Evolutionary conservation across 1,284 basidiomycete genomes (phyloP), one percentile per base, ranked within the genome.

Genomic region (Rhodotorula sp.): DNA sequence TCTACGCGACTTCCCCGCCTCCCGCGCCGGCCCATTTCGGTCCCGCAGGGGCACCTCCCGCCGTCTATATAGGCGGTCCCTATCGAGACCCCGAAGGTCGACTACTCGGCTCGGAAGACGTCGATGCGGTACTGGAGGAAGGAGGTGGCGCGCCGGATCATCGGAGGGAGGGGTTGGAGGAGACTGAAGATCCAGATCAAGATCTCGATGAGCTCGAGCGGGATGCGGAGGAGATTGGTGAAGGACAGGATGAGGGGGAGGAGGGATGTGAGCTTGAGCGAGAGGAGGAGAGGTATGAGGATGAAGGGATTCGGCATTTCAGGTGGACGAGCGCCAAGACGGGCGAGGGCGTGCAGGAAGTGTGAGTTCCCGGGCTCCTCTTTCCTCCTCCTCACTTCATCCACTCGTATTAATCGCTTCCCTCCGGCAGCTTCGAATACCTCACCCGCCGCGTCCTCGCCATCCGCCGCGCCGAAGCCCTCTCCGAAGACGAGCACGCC

Each of bases 261-360:
- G 31, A 48, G 39, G 20, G 46, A 39, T 47, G 26, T 59, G 58
- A 56, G 26, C 26, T 56, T 0, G 54, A 56, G 26, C 14, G 16
- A 18, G 54, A 64, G 46, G 62, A 62, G 29, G 57, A 65, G 14
- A 58, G 67, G 48, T 74, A 65, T 47, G 65, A 46, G 48, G 46
- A 52, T 43, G 70, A 74, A 43, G 77, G 73, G 20, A 68, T 79
- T 39, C 72, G 71, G 63, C 69, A 73, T 29, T 79, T 79, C 51
- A 34, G 54, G 62, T 34, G 67, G n/a, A 71, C 75, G 26, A 74
- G 72, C 8, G 76, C 78, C 10, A 76, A 76, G 65, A 74, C 70
- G 23, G 78, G 78, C 29, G 70, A 76, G 31, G 74, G 71, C 8
- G 71, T 79, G 14, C 68, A 73, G 23, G 70, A 78, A 20, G 66